These are phyloP conservation scores for Pseudocercospora vitis DNA, from an alignment of 2,329 filamentous ascomycete genomes.

Conservation along the genomic window DNA sequence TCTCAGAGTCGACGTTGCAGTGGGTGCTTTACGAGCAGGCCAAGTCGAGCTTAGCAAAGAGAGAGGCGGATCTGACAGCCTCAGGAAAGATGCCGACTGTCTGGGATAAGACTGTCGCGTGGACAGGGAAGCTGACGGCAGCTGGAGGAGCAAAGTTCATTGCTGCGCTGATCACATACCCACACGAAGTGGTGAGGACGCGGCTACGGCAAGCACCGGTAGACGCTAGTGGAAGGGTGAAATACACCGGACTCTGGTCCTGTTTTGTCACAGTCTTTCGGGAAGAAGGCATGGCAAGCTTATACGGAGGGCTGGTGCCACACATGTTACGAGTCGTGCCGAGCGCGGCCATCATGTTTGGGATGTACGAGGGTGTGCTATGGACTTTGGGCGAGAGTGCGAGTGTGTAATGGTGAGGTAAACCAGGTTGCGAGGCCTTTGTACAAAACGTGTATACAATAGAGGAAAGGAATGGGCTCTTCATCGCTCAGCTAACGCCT, in stretches of 20 bases:
- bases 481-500: neutral
- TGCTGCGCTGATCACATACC: conserved; percentile 82
- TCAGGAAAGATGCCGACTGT: conserved; percentile 62
- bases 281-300: conserved; percentile 79
- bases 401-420: conserved; percentile 35
- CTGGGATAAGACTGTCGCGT: conserved; percentile 75
- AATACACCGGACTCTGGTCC: conserved; percentile 85
- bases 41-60: conserved; percentile 68
- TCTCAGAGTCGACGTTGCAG: conserved; percentile 85
- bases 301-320: conserved; percentile 89
- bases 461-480: neutral
- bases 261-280: conserved; percentile 86
- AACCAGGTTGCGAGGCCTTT: neutral
- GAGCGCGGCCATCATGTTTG: conserved; percentile 94
- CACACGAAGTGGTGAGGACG: conserved; percentile 87
- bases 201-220: conserved; percentile 81
- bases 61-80: conserved; percentile 59
- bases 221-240: conserved; percentile 54
- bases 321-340: conserved; percentile 90
- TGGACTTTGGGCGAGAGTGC: conserved; percentile 49
- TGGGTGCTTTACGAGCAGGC: conserved; percentile 94
- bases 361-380: conserved; percentile 67
- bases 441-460: neutral
- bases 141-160: conserved; percentile 84
- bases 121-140: conserved; percentile 74